A percentile compares a stretch with the other conserved stretches of the same genome.
phyloP scores from a whole-genome alignment of 306 rosid species.

The Cajanus cajan region DNA sequence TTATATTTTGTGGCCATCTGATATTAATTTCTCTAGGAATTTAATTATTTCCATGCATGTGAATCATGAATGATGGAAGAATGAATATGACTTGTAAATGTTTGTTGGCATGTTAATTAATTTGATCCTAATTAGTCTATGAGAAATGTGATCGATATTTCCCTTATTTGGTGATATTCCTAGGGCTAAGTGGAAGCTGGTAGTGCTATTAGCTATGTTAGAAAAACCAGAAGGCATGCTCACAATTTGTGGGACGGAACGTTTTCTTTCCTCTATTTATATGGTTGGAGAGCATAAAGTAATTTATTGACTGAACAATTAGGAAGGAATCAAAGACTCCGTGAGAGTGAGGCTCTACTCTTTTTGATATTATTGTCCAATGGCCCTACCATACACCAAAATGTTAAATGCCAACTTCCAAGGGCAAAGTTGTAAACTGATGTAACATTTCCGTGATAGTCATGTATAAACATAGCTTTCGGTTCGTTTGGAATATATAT shows the following conservation, averaged over 20 bases:
- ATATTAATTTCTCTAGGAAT: not conserved
- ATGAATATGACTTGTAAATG: slow-evolving; percentile 21
- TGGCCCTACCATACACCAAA: slow-evolving; percentile 32
- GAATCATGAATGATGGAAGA: not conserved
- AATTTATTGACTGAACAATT: slow-evolving; percentile 34
- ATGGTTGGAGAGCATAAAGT: slow-evolving; percentile 34
- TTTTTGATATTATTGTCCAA: slow-evolving; percentile 31
- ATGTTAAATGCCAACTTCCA: slow-evolving; percentile 44
- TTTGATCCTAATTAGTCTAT: slow-evolving; percentile 22
- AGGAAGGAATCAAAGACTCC: slow-evolving; percentile 45
- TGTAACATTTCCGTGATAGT: slow-evolving; percentile 37
- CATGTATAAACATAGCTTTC: slow-evolving; percentile 39
- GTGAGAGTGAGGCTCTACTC: slow-evolving; percentile 33
- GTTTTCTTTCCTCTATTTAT: slow-evolving; percentile 28
- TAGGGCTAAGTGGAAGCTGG: not conserved
- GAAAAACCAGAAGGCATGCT: slow-evolving; percentile 14
- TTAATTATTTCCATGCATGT: slow-evolving; percentile 5
- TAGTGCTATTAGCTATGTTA: not conserved
- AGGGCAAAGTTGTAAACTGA: slow-evolving; percentile 36
- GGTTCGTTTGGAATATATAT: slow-evolving; percentile 54
- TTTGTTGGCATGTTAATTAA: slow-evolving; percentile 21
- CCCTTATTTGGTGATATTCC: slow-evolving; percentile 20
- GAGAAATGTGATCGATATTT: slow-evolving; percentile 4
- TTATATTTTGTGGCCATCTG: not conserved
- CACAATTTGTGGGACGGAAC: slow-evolving; percentile 19